phyloP scores from a whole-genome alignment of 1,284 basidiomycete species.

The Cystobasidiaceae sp. region DNA sequence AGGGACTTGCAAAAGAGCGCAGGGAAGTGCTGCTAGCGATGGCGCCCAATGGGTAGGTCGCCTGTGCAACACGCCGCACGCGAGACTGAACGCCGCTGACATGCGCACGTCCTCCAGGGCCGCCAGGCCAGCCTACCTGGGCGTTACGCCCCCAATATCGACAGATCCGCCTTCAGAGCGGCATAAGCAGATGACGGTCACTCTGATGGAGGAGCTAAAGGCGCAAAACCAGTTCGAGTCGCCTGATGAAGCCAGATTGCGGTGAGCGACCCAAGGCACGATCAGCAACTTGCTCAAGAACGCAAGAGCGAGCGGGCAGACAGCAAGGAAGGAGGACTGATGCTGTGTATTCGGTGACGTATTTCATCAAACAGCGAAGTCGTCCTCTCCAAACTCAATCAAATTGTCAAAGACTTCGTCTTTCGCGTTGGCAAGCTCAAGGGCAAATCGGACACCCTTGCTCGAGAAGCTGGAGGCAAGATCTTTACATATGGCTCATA shows the following conservation, averaged over 20 bases:
- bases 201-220: constrained; percentile 81
- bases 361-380: constrained; percentile 62
- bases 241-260: constrained; percentile 78
- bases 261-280: constrained; percentile 57
- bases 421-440: constrained; percentile 66
- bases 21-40: background rate
- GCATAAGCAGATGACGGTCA: constrained; percentile 58
- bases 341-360: constrained; percentile 2
- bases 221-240: constrained; percentile 83
- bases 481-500: constrained; percentile 99
- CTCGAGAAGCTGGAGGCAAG: constrained; percentile 84
- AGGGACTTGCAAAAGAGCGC: no score
- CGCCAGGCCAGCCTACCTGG: constrained; percentile 39
- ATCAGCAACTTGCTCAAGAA: constrained; percentile 2
- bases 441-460: constrained; percentile 62
- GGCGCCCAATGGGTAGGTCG: background rate
- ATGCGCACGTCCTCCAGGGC: no score
- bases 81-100: no score
- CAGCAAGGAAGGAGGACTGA: background rate
- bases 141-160: constrained; percentile 82
- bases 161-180: constrained; percentile 55
- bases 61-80: no score
- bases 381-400: constrained; percentile 82
- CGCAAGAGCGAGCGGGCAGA: no score
- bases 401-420: constrained; percentile 91